Base-by-base conservation (phyloP, 371 early-diverging fungal species). In the Mucor piriformis region DNA sequence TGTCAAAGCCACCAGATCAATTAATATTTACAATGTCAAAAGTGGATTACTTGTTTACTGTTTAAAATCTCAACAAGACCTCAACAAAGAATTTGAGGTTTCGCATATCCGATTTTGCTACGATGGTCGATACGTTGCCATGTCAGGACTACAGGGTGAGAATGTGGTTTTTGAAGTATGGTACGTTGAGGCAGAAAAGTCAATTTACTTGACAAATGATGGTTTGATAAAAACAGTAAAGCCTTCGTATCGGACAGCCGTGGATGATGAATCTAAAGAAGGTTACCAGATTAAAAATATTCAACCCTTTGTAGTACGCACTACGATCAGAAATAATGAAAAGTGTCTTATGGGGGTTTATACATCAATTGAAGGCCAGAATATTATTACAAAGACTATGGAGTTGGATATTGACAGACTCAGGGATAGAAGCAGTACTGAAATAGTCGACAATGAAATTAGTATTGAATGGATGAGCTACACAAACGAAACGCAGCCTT, bases 11-110 rank as follows among this genome's bases (percentile, higher is more conserved):
- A 6, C 20, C 25, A 25, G 25, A n/a, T 21, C 38, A 1, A 16
- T 52, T 2, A 35, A 52, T 16, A 24, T 52, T 3, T 52, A 52
- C n/a, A 52, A 52, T 33, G 34, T 50, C 0, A 50, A 59, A 50
- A 33, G 34, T 43, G 23, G 59, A 7, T 23, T 54, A 16, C 25
- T 52, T 2, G 40, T 52, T 7, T 38, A 25, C 16, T 15, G n/a
- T 5, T 25, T 52, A n/a, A 52, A 52, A 15, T 24, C 20, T 3
- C 18, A 21, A 10, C 1, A 6, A 10, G 21, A 18, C 10, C 7
- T 5, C 23, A 43, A 18, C 1, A 21, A 20, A 20, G 5, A 43
- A 20, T 43, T 20, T 20, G 6, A 21, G 21, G 20, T 43, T 6
- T 8, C 43, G 0, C 43, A 43, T 7, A 6, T 21, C 2, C 10